Percentiles rank a stretch among this genome's conserved stretches.
Conservation (phyloP, 2,329 filamentous ascomycete species). For the Incumbomyces lentus region DNA sequence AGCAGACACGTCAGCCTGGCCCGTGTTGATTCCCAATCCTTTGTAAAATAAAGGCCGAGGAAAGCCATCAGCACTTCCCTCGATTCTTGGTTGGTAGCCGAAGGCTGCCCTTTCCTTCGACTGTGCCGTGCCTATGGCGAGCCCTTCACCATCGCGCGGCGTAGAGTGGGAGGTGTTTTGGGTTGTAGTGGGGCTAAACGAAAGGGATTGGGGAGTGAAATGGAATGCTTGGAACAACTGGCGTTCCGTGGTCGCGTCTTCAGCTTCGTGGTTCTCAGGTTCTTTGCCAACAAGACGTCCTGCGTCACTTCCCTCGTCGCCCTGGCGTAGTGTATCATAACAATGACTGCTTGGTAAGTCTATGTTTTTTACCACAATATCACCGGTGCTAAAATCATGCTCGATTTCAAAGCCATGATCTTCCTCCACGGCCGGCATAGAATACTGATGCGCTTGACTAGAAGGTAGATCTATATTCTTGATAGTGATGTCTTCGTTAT, state of each 20-base stretch:
- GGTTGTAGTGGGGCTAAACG: conserved; percentile 21
- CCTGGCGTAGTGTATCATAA: background rate
- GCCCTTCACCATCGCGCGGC: conserved; percentile 20
- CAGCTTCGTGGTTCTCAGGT: no score
- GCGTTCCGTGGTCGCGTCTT: background rate
- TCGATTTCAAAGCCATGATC: conserved; percentile 30
- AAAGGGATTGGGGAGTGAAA: conserved; percentile 22
- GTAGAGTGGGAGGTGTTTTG: conserved; percentile 21
- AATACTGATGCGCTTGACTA: conserved; percentile 1
- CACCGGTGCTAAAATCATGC: conserved; percentile 40
- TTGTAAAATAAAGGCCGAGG: conserved; percentile 8
- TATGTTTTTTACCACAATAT: conserved; percentile 35
- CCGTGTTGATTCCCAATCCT: conserved; percentile 17
- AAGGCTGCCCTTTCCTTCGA: conserved; percentile 12
- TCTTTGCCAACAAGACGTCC: no score
- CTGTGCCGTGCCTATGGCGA: conserved; percentile 18
- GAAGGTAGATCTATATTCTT: conserved; percentile 4
- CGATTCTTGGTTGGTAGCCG: background rate
- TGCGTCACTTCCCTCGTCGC: no score
- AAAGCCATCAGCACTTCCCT: background rate
- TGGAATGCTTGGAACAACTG: conserved; percentile 19
- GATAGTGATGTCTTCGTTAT: conserved; percentile 9
- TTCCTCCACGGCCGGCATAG: background rate
- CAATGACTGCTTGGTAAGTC: conserved; percentile 1
- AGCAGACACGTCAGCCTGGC: conserved; percentile 4